Conservation (phyloP, 208 protist genomes). For the Trypanosoma theileri region DNA sequence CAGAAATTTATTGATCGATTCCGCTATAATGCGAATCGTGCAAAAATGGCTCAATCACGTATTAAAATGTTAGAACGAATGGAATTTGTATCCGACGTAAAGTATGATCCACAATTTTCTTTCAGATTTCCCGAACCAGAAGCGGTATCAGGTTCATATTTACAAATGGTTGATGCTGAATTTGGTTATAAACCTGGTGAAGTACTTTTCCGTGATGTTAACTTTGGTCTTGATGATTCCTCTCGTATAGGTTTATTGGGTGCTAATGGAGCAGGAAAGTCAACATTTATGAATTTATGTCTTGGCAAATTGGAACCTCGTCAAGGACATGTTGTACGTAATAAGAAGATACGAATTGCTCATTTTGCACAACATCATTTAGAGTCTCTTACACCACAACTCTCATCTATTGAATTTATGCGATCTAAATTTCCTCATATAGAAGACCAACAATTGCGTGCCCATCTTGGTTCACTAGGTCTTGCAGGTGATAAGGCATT, state of each 20-base stretch:
- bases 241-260: conserved; percentile 91
- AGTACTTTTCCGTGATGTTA: conserved; percentile 90
- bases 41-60: conserved; percentile 93
- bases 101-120: conserved; percentile 87
- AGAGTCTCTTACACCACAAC: conserved; percentile 88
- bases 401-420: conserved; percentile 92
- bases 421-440: conserved; percentile 80
- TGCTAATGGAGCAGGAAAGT: conserved; percentile 93
- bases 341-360: conserved; percentile 85
- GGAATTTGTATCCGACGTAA: conserved; percentile 83
- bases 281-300: conserved; percentile 94
- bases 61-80: conserved; percentile 94
- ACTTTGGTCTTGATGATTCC: conserved; percentile 87
- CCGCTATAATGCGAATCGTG: conserved; percentile 87
- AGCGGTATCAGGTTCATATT: conserved; percentile 65
- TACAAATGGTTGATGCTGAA: conserved; percentile 90
- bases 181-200: conserved; percentile 90
- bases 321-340: conserved; percentile 77
- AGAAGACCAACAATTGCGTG: conserved; percentile 80
- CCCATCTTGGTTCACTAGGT: conserved; percentile 92
- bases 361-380: conserved; percentile 95
- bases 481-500: conserved; percentile 84
- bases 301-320: conserved; percentile 80
- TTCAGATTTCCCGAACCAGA: conserved; percentile 93
- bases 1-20: conserved; percentile 95